Evolutionary conservation across 306 rosid genomes (phyloP), one percentile per base, ranked within the genome.

Genomic region (Hylodesmum podocarpum): DNA sequence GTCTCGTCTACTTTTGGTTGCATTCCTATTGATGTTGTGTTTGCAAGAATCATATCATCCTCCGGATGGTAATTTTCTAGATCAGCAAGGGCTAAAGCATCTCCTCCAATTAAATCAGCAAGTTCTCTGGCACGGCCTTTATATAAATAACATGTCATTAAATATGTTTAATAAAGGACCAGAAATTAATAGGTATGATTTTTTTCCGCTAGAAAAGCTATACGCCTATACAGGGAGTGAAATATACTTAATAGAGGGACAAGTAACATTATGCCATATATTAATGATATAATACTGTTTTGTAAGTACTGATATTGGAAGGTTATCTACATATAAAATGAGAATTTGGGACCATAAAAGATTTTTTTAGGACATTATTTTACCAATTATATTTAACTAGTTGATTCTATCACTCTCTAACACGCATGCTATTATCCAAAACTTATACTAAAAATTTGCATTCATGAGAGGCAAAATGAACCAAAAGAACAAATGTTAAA

Each of bases 1-100:
- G 96, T 87, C 80, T 91, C 98, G 51, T 88, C 83, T 72, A 91
- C 89, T 82, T 86, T 94, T 61, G 98, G 98, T 66, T 91, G 91
- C 98, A 94, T 91, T 84, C 98, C 98, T 50, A 94, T 87, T 19
- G 98, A 90, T 66, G 98, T 91, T 28, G 97, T 87, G 84, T 91
- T 94, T 31, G 96, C 98, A 78, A 94, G 96, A 86, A 94, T 90
- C 97, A 94, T 91, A 62, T 87, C 96, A 81, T 86, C 88, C 89
- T 91, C 98, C 0, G 94, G 96, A 71, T 86, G 91, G 78, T 80
- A 94, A 81, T 72, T 88, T 54, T 83, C 89, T 50, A 94, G 85
- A 78, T 91, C 94, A 37, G 90, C 81, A 57, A 94, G 90, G 69
- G 98, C 72, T 73, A 94, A 22, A 79, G 98, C 93, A 24, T 88